Conservation (phyloP, 768 basidiomycete genomes). For the Pholiota microspora region DNA sequence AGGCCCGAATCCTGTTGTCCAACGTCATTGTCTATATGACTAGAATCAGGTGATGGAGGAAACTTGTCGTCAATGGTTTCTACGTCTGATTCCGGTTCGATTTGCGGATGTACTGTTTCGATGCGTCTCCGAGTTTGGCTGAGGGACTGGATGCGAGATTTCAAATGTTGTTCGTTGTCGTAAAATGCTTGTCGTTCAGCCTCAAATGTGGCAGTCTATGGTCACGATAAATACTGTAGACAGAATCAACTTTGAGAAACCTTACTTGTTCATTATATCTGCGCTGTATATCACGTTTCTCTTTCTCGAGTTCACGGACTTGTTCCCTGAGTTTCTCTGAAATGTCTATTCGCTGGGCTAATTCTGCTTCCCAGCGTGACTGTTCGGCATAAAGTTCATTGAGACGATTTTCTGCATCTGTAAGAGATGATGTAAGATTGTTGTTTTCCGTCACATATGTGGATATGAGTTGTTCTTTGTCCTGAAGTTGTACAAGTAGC, state of each 20-base stretch:
- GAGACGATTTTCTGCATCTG: slow-evolving; percentile 68
- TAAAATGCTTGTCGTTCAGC: slow-evolving; percentile 91
- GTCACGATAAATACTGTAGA: slow-evolving; percentile 16
- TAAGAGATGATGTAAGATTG: slow-evolving; percentile 60
- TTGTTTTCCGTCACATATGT: slow-evolving; percentile 63
- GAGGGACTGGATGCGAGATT: slow-evolving; percentile 84
- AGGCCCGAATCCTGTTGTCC: slow-evolving; percentile 45
- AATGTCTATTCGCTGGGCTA: slow-evolving; percentile 80
- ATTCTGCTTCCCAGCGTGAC: slow-evolving; percentile 75
- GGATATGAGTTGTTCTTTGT: slow-evolving; percentile 71
- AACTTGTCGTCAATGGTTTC: slow-evolving; percentile 23
- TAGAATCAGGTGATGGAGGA: slow-evolving; percentile 9
- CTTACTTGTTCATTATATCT: slow-evolving; percentile 87
- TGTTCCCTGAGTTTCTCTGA: slow-evolving; percentile 79
- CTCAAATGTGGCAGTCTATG: slow-evolving; percentile 82
- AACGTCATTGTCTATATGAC: slow-evolving; percentile 15
- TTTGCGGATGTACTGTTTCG: slow-evolving; percentile 37
- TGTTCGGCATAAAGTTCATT: slow-evolving; percentile 83
- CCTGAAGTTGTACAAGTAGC: slow-evolving; percentile 76
- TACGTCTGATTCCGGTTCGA: slow-evolving; percentile 39
- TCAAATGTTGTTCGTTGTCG: slow-evolving; percentile 92
- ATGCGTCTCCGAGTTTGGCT: slow-evolving; percentile 61
- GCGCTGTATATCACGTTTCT: slow-evolving; percentile 78
- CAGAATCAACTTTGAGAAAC: not conserved
- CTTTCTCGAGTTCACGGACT: slow-evolving; percentile 84